These are phyloP conservation scores for Saturnispora ahearnii DNA, from an alignment of 805 yeast genomes.

Conservation along the genomic window DNA sequence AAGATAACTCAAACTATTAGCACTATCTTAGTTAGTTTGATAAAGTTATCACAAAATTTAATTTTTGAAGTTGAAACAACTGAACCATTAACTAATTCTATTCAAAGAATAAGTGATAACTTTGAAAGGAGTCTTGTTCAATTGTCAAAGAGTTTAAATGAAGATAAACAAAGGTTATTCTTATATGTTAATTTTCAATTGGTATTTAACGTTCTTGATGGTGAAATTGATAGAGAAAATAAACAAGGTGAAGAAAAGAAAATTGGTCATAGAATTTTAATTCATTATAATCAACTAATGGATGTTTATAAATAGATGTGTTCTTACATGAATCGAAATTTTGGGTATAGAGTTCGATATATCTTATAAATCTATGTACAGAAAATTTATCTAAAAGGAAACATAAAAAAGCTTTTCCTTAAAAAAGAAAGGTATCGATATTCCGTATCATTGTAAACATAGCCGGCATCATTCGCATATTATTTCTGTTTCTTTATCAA, in stretches of 20 bases:
- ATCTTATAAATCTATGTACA: too few relatives aligned
- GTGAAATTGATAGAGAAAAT: constrained; percentile 4
- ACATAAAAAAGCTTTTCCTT: too few relatives aligned
- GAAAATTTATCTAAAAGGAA: too few relatives aligned
- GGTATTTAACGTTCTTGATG: constrained; percentile 44
- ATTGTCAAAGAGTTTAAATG: constrained; percentile 40
- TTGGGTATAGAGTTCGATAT: too few relatives aligned
- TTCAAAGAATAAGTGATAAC: constrained; percentile 64
- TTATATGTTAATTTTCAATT: constrained; percentile 64
- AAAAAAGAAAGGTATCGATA: too few relatives aligned
- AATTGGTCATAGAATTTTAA: neutral
- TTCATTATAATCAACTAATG: constrained; percentile 3
- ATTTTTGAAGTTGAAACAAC: constrained; percentile 29
- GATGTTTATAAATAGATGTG: constrained; percentile 1
- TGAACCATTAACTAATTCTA: constrained; percentile 68
- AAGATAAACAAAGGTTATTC: constrained; percentile 52
- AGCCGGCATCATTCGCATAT: too few relatives aligned
- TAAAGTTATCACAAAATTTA: constrained; percentile 39
- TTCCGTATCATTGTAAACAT: too few relatives aligned
- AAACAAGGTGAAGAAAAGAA: neutral
- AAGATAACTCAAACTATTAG: constrained; percentile 75
- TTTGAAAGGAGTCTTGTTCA: constrained; percentile 74
- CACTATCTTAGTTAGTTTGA: constrained; percentile 57
- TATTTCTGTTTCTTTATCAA: too few relatives aligned
- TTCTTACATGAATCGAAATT: too few relatives aligned